Evolutionary conservation across 164 flowering plant species (phyloP).

Genomic region (Liriodendron chinense): DNA sequence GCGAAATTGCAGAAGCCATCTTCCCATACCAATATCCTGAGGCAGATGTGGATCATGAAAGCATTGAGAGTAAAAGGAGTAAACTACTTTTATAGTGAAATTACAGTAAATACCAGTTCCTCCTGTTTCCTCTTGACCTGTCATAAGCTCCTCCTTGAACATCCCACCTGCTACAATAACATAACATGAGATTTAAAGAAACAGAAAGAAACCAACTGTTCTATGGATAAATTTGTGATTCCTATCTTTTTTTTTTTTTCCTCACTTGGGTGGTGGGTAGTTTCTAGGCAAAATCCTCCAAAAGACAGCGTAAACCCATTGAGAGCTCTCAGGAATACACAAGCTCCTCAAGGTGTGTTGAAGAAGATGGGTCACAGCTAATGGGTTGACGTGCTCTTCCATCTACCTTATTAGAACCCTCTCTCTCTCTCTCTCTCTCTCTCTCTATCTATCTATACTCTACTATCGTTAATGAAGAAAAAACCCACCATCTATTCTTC

Average conservation of each 20-base stretch:
- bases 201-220: background rate
- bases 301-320: slow-evolving; percentile 96
- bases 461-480: slow-evolving; percentile 20
- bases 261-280: slow-evolving; percentile 96
- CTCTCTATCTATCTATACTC: slow-evolving; percentile 7
- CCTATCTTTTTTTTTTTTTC: slow-evolving; percentile 7
- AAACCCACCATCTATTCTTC: slow-evolving; percentile 31
- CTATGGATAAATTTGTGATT: too few relatives aligned
- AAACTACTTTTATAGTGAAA: background rate
- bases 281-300: slow-evolving; percentile 99
- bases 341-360: slow-evolving; percentile 92
- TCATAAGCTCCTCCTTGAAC: slow-evolving; percentile 80
- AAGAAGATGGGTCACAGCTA: slow-evolving; percentile 89
- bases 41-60: background rate
- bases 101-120: slow-evolving; percentile 65
- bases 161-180: slow-evolving; percentile 70
- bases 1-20: slow-evolving; percentile 98
- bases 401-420: slow-evolving; percentile 23
- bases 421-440: slow-evolving; percentile 7
- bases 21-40: slow-evolving; percentile 96
- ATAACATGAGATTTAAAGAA: background rate
- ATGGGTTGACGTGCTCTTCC: slow-evolving; percentile 79
- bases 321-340: slow-evolving; percentile 77
- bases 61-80: background rate
- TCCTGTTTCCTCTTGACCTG: slow-evolving; percentile 92